Conservation (phyloP, 352 stramenopile species). For the Phytopythium litorale region DNA sequence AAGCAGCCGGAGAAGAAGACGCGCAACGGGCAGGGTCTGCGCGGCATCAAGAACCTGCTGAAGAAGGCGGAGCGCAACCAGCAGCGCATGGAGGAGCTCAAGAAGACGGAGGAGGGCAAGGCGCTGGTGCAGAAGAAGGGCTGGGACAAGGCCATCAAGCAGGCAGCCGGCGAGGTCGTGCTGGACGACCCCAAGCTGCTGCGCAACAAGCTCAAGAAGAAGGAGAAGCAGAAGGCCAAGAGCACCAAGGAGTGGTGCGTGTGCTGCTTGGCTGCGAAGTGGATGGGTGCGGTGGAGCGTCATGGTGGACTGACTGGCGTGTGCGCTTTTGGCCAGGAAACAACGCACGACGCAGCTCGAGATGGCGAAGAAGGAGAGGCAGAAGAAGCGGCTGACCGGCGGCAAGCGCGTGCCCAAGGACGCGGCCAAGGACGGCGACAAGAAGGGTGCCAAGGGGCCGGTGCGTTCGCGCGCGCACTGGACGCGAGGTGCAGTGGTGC, state of each 20-base stretch:
- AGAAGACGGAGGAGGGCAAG: constrained; percentile 73
- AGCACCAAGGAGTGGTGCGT: constrained; percentile 68
- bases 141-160: constrained; percentile 73
- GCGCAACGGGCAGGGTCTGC: constrained; percentile 64
- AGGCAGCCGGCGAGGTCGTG: constrained; percentile 59
- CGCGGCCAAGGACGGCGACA: background rate
- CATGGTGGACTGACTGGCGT: background rate
- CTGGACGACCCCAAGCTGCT: constrained; percentile 78
- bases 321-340: constrained; percentile 29
- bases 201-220: constrained; percentile 81
- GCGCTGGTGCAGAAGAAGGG: constrained; percentile 57
- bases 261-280: background rate
- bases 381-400: constrained; percentile 46
- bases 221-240: constrained; percentile 78
- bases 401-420: background rate
- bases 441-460: constrained; percentile 30
- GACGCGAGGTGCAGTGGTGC: background rate
- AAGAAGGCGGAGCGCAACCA: constrained; percentile 81
- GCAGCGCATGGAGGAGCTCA: constrained; percentile 70
- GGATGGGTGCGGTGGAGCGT: no score
- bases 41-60: constrained; percentile 72
- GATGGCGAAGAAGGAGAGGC: constrained; percentile 60
- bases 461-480: constrained; percentile 11
- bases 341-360: constrained; percentile 52
- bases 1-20: constrained; percentile 58